A percentile compares a stretch with the other conserved stretches of the same genome.
Conservation (phyloP, 306 rosid genomes). For the Vigna nakashimae region DNA sequence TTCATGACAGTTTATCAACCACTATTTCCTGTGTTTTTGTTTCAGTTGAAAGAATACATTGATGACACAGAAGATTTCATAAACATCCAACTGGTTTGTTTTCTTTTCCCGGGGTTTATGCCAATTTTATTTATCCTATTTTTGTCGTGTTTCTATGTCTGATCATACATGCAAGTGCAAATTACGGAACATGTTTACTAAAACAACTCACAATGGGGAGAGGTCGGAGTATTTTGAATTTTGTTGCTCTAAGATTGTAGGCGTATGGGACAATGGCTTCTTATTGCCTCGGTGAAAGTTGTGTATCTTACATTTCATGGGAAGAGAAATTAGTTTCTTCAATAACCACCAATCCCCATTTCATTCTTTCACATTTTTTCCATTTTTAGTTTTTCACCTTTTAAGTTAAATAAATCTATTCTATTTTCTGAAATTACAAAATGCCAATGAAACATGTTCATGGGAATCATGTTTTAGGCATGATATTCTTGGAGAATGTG, state of each 20-base stretch:
- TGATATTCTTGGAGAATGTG: not conserved
- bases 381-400: not conserved
- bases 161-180: conserved; percentile 18
- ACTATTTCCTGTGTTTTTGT: conserved; percentile 43
- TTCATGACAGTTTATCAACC: conserved; percentile 39
- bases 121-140: conserved; percentile 25
- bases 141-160: conserved; percentile 1
- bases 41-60: conserved; percentile 96
- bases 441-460: not conserved
- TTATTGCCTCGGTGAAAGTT: not conserved
- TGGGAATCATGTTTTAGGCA: not conserved
- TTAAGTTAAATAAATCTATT: not conserved
- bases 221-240: conserved; percentile 1
- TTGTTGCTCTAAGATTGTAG: conserved; percentile 19
- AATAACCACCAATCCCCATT: not conserved
- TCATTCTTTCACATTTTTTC: not conserved
- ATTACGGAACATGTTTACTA: conserved; percentile 24
- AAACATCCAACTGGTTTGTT: conserved; percentile 91
- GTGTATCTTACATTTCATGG: not conserved
- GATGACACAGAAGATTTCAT: conserved; percentile 99
- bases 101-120: conserved; percentile 7
- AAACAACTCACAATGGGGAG: conserved; percentile 22
- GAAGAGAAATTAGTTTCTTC: not conserved
- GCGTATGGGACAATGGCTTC: not conserved
- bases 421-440: not conserved